Conservation (phyloP, 2,329 filamentous ascomycete genomes). For the Pseudophaeomoniella oleicola region DNA sequence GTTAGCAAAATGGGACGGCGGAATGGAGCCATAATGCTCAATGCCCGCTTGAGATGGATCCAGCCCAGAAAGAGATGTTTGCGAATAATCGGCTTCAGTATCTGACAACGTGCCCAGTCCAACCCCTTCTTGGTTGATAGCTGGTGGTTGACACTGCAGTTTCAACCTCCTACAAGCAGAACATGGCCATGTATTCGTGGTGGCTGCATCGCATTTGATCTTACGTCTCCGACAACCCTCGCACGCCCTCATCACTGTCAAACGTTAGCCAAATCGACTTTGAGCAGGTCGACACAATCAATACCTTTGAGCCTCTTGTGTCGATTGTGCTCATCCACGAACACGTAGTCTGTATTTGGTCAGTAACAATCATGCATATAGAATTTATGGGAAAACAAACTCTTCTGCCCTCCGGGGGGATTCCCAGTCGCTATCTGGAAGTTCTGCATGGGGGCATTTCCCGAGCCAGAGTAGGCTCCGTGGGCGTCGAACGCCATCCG, state of each 20-base stretch:
- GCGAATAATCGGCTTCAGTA: background rate
- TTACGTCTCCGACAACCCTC: constrained; percentile 90
- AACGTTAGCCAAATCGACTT: no score
- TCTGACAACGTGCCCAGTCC: background rate
- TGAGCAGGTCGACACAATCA: no score
- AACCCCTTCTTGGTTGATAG: constrained; percentile 59
- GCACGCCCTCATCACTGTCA: constrained; percentile 87
- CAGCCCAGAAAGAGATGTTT: background rate
- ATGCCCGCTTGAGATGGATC: background rate
- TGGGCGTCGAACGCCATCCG: background rate
- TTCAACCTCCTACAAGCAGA: constrained; percentile 86
- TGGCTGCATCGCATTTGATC: constrained; percentile 95
- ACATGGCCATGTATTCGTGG: constrained; percentile 94
- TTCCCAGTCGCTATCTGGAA: background rate
- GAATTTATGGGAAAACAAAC: constrained; percentile 6
- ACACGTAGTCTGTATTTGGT: constrained; percentile 75
- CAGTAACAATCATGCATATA: no score
- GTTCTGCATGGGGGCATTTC: constrained; percentile 7
- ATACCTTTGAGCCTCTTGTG: constrained; percentile 91
- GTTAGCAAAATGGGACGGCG: background rate
- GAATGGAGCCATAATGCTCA: background rate
- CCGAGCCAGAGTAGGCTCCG: background rate
- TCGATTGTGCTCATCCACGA: constrained; percentile 95
- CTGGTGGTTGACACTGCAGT: constrained; percentile 81
- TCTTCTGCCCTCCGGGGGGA: constrained; percentile 10